phyloP scores from a whole-genome alignment of 2,329 filamentous ascomycete species.

The Xylaria sp. region DNA sequence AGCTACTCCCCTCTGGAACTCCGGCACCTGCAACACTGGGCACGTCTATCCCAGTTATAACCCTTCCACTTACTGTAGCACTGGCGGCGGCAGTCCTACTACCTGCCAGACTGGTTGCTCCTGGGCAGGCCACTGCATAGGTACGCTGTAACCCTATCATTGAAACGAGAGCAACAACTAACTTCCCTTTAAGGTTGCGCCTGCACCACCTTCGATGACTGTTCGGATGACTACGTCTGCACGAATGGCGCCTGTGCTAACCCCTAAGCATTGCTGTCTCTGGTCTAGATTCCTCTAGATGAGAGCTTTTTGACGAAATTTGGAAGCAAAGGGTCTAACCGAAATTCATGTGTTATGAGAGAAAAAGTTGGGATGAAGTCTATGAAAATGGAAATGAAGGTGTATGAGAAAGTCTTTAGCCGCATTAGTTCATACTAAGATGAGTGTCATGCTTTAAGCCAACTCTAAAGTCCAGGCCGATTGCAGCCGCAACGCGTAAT shows the following conservation, averaged over 20 bases:
- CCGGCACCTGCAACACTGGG: slow-evolving; percentile 43
- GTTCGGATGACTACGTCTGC: slow-evolving; percentile 39
- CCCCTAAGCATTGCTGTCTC: slow-evolving; percentile 5
- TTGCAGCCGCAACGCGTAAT: too few species aligned
- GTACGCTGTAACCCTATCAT: slow-evolving; percentile 13
- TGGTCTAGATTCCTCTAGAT: neutral
- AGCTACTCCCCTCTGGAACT: slow-evolving; percentile 43
- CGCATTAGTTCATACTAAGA: neutral
- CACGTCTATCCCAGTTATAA: slow-evolving; percentile 40
- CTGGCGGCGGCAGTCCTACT: slow-evolving; percentile 8
- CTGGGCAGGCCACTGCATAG: slow-evolving; percentile 39
- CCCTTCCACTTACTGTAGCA: slow-evolving; percentile 38
- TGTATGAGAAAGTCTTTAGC: neutral
- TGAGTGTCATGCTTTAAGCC: neutral
- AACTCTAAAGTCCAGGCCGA: neutral
- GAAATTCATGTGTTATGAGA: neutral
- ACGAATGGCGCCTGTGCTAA: slow-evolving; percentile 37
- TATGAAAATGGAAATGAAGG: neutral
- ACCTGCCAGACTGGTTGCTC: slow-evolving; percentile 39
- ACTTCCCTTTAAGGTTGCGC: slow-evolving; percentile 32
- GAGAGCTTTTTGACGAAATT: neutral
- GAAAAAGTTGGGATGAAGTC: neutral
- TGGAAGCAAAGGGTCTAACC: neutral
- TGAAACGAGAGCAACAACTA: neutral
- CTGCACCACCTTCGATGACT: slow-evolving; percentile 39